These are phyloP conservation scores for Rhizopogon vinicolor DNA, from an alignment of 768 basidiomycete species.

Conservation along the genomic window DNA sequence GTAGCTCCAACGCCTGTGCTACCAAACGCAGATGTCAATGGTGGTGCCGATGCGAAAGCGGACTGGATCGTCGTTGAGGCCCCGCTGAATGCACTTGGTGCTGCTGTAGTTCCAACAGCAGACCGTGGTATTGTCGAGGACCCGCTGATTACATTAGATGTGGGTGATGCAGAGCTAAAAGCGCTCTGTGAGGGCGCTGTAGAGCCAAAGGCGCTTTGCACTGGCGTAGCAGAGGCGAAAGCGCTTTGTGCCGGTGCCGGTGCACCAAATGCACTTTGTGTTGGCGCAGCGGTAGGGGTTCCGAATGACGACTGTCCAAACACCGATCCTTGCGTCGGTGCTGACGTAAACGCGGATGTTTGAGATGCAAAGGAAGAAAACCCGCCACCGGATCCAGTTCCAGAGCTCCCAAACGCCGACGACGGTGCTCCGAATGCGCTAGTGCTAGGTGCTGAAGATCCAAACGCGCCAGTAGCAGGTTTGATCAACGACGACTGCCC, in stretches of 20 bases:
- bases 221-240: slow-evolving; percentile 6
- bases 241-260: slow-evolving; percentile 13
- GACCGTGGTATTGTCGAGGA: slow-evolving; percentile 4
- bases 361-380: slow-evolving; percentile 51
- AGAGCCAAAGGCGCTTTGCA: slow-evolving; percentile 17
- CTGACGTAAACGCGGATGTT: slow-evolving; percentile 36
- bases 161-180: slow-evolving; percentile 6
- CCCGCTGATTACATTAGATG: not conserved
- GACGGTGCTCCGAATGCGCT: slow-evolving; percentile 26
- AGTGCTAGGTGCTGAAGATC: slow-evolving; percentile 31
- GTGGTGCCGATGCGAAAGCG: slow-evolving; percentile 22
- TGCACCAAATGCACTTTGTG: slow-evolving; percentile 17
- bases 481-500: slow-evolving; percentile 39
- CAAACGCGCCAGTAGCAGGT: slow-evolving; percentile 49
- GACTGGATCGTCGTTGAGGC: slow-evolving; percentile 4
- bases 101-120: not conserved
- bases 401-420: slow-evolving; percentile 6
- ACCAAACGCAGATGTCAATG: slow-evolving; percentile 13
- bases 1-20: slow-evolving; percentile 14
- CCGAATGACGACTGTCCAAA: slow-evolving; percentile 19
- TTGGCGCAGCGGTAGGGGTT: not conserved
- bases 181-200: slow-evolving; percentile 12
- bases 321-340: slow-evolving; percentile 1
- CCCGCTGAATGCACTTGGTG: not conserved
- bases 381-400: slow-evolving; percentile 26